Conservation (phyloP, 768 basidiomycete genomes). For the Rhizopogon vesiculosus region DNA sequence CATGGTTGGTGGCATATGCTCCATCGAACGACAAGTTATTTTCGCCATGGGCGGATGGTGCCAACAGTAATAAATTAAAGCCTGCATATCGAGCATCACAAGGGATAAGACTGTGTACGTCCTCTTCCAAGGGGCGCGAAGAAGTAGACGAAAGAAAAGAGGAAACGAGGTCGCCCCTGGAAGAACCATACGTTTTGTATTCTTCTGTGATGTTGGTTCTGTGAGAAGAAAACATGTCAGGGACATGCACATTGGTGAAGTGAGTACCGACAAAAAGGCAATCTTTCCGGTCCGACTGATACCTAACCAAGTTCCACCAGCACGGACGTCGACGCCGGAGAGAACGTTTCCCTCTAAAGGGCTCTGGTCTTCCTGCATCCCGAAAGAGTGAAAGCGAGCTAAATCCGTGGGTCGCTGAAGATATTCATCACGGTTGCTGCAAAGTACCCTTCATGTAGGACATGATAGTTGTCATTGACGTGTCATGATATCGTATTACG, state of each 20-base stretch:
- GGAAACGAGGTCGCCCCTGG: slow-evolving; percentile 66
- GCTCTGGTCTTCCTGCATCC: slow-evolving; percentile 17
- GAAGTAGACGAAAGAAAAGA: slow-evolving; percentile 60
- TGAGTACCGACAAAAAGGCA: slow-evolving; percentile 60
- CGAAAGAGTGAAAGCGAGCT: slow-evolving; percentile 69
- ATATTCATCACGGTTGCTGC: slow-evolving; percentile 75
- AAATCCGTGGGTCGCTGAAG: slow-evolving; percentile 60
- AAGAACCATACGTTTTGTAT: slow-evolving; percentile 39
- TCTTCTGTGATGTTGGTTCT: slow-evolving; percentile 87
- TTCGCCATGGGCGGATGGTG: slow-evolving; percentile 24
- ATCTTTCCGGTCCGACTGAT: slow-evolving; percentile 59
- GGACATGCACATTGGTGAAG: slow-evolving; percentile 5
- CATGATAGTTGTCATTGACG: slow-evolving; percentile 40
- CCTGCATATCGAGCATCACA: slow-evolving; percentile 60
- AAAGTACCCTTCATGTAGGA: slow-evolving; percentile 29
- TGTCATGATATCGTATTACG: not conserved
- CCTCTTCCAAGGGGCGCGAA: slow-evolving; percentile 42
- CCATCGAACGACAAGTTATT: slow-evolving; percentile 43
- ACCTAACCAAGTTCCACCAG: slow-evolving; percentile 84
- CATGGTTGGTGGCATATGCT: slow-evolving; percentile 62
- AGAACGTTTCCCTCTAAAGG: slow-evolving; percentile 38
- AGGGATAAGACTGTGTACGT: slow-evolving; percentile 42
- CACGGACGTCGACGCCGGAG: slow-evolving; percentile 69
- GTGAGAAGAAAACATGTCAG: slow-evolving; percentile 14
- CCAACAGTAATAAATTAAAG: slow-evolving; percentile 74